Percentiles rank a stretch among this genome's conserved stretches.
Evolutionary conservation across 306 rosid species (phyloP).

Genomic region (Lathyrus oleraceus): DNA sequence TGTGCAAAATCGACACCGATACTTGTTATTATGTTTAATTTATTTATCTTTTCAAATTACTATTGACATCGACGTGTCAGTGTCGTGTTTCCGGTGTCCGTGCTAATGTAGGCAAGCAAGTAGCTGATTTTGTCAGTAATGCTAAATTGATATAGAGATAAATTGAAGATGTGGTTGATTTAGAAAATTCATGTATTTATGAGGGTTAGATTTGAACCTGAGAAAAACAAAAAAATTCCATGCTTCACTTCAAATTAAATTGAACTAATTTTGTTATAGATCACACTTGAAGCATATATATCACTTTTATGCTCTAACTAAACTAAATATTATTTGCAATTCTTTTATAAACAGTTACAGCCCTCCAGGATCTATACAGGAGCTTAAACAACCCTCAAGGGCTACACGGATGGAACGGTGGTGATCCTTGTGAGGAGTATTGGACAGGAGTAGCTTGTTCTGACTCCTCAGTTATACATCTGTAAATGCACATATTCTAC

Average conservation of each 20-base stretch:
- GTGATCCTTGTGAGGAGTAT: conserved; percentile 84
- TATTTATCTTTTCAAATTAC: no score
- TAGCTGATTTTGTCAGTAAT: not conserved
- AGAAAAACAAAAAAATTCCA: not conserved
- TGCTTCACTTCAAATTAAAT: not conserved
- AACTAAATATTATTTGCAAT: conserved; percentile 1
- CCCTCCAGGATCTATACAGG: conserved; percentile 65
- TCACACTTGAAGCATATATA: not conserved
- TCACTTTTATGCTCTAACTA: conserved; percentile 14
- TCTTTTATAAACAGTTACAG: conserved; percentile 50
- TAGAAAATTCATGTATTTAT: not conserved
- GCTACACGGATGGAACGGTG: conserved; percentile 73
- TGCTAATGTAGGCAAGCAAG: no score
- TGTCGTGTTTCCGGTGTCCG: no score
- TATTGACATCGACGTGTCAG: no score
- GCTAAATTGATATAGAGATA: not conserved
- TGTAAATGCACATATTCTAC: conserved; percentile 50
- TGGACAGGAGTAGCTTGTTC: conserved; percentile 87
- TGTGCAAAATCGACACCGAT: no score
- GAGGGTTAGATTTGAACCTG: not conserved
- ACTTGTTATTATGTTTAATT: no score
- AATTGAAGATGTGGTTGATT: not conserved
- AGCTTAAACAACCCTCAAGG: conserved; percentile 55
- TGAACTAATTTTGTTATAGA: not conserved
- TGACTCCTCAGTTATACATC: conserved; percentile 73